phyloP scores from a whole-genome alignment of 805 yeast genomes.

The Saccharomycopsis synnaedendra region DNA sequence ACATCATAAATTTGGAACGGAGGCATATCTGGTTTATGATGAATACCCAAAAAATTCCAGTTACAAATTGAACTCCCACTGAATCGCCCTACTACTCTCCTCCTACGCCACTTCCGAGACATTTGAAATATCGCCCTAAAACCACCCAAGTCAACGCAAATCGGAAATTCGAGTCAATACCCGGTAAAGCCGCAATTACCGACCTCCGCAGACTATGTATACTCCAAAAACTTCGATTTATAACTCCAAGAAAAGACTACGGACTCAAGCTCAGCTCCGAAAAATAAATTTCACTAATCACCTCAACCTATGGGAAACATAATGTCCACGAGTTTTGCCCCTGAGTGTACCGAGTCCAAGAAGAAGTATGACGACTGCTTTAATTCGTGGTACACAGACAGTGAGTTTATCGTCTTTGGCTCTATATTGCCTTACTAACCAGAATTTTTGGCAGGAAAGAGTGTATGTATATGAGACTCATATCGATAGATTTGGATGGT shows the following conservation, averaged over 20 bases:
- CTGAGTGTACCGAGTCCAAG: constrained; percentile 87
- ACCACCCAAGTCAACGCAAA: neutral
- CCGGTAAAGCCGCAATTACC: neutral
- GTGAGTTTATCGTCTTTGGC: constrained; percentile 22
- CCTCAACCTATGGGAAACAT: constrained; percentile 46
- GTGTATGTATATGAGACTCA: constrained; percentile 21
- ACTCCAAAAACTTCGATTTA: neutral
- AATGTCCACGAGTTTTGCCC: constrained; percentile 87
- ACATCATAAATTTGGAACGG: too few species aligned
- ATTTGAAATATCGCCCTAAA: too few species aligned
- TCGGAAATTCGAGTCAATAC: neutral
- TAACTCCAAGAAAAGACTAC: neutral
- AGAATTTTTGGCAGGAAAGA: constrained; percentile 36
- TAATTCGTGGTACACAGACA: constrained; percentile 90
- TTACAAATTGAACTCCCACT: too few species aligned
- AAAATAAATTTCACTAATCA: neutral
- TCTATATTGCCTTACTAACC: constrained; percentile 1
- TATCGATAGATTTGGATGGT: too few species aligned
- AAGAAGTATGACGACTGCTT: constrained; percentile 86
- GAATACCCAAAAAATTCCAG: too few species aligned
- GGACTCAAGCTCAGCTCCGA: neutral
- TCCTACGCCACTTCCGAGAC: too few species aligned
- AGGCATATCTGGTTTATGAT: too few species aligned
- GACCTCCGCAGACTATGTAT: neutral
- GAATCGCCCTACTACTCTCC: too few species aligned